These are phyloP conservation scores for Naganishia antarctica DNA, from an alignment of 768 basidiomycete genomes.

Conservation along the genomic window DNA sequence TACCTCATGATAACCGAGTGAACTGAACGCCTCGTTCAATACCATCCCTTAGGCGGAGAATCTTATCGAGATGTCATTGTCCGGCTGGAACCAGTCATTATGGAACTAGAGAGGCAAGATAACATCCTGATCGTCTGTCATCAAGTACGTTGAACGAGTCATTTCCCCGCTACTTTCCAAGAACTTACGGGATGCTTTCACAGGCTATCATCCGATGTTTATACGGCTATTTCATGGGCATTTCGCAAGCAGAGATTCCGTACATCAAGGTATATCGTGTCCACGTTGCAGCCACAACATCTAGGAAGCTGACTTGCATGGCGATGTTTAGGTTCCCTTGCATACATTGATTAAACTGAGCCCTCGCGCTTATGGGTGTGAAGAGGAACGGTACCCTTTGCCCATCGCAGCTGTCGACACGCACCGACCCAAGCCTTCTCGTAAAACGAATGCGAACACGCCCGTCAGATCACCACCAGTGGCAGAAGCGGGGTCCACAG, in stretches of 20 bases:
- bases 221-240: slow-evolving; percentile 85
- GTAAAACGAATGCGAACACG: slow-evolving; percentile 8
- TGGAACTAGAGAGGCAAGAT: slow-evolving; percentile 97
- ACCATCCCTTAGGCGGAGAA: slow-evolving; percentile 79
- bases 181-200: slow-evolving; percentile 53
- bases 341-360: slow-evolving; percentile 98
- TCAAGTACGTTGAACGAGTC: slow-evolving; percentile 65
- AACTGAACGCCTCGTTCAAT: no score
- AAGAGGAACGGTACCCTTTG: slow-evolving; percentile 87
- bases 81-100: slow-evolving; percentile 93
- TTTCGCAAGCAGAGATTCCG: slow-evolving; percentile 86
- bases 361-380: slow-evolving; percentile 96
- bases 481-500: background rate
- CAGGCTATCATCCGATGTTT: slow-evolving; percentile 56
- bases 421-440: slow-evolving; percentile 59
- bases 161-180: background rate
- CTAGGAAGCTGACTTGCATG: background rate
- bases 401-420: slow-evolving; percentile 93
- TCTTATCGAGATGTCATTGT: slow-evolving; percentile 96
- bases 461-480: background rate
- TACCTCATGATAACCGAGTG: no score
- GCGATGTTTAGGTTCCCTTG: slow-evolving; percentile 47
- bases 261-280: slow-evolving; percentile 75
- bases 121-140: slow-evolving; percentile 96
- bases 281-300: background rate